These are phyloP conservation scores for Dothistroma septosporum DNA, from an alignment of 2,329 filamentous ascomycete species.

Conservation along the genomic window DNA sequence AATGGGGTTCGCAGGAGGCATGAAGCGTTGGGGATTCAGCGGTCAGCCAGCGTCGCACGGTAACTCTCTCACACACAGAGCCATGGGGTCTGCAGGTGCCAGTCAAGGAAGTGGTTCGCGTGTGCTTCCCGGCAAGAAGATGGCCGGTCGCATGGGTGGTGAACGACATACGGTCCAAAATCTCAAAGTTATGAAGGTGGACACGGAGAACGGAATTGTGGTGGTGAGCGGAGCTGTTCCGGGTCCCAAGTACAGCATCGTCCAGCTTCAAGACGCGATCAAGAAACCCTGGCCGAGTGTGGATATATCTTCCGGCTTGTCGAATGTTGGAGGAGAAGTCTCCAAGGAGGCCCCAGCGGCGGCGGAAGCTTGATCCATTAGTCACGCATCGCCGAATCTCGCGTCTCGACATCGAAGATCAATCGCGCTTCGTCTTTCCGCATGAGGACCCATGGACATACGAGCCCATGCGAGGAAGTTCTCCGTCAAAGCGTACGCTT, in stretches of 20 bases:
- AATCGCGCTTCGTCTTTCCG: not conserved
- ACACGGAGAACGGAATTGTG: conserved; percentile 80
- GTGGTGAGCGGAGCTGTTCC: conserved; percentile 83
- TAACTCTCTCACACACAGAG: conserved; percentile 89
- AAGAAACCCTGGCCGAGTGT: conserved; percentile 73
- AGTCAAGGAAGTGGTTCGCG: conserved; percentile 89
- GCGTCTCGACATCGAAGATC: not conserved
- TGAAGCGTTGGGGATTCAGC: conserved; percentile 89
- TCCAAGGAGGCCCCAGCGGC: not conserved
- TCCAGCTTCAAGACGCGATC: conserved; percentile 83
- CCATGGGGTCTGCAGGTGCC: conserved; percentile 83
- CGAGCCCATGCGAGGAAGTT: not conserved
- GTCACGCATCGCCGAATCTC: not conserved
- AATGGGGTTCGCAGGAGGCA: conserved; percentile 92
- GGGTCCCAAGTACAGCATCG: conserved; percentile 80
- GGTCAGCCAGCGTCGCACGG: conserved; percentile 92
- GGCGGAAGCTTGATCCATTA: conserved; percentile 1
- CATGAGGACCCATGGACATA: not conserved
- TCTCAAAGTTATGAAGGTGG: conserved; percentile 80
- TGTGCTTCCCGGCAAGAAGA: conserved; percentile 93
- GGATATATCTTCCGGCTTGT: conserved; percentile 19
- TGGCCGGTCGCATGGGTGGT: conserved; percentile 93
- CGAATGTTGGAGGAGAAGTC: not conserved
- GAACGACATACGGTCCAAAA: conserved; percentile 88
- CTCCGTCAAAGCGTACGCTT: not conserved